Conservation (phyloP, 257 asterid genomes). For the Scutellaria baicalensis region DNA sequence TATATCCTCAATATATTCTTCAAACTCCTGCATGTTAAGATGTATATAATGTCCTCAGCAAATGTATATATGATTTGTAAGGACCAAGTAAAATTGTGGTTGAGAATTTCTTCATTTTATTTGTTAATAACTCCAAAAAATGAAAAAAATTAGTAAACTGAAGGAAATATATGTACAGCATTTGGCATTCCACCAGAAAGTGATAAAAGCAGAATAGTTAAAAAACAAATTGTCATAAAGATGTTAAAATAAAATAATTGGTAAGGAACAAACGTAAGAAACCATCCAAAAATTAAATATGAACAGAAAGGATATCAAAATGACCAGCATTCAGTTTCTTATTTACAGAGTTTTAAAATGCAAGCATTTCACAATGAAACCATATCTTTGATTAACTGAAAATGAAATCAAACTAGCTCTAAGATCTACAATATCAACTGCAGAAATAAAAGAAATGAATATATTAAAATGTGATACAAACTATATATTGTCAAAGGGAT, state of each 20-base stretch:
- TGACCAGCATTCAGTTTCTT: background rate
- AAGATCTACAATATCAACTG: background rate
- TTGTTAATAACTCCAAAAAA: background rate
- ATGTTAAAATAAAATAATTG: background rate
- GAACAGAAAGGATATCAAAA: background rate
- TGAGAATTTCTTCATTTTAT: background rate
- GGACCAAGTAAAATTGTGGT: background rate
- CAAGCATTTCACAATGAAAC: background rate
- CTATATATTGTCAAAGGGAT: background rate
- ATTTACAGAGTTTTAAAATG: background rate
- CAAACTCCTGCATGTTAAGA: constrained; percentile 61
- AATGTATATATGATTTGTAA: background rate
- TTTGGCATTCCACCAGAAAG: background rate
- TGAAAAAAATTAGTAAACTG: background rate
- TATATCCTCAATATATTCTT: constrained; percentile 86
- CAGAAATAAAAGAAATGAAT: background rate
- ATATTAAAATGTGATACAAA: background rate
- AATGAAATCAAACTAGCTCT: background rate
- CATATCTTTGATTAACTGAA: background rate
- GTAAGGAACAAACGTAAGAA: background rate
- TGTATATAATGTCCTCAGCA: background rate
- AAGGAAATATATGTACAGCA: background rate
- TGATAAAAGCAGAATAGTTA: background rate
- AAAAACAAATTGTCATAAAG: background rate
- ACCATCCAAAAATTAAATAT: background rate